A percentile compares a stretch with the other conserved stretches of the same genome.
Evolutionary conservation across 2,329 filamentous ascomycete genomes (phyloP).

Genomic region (Didymella glomerata): DNA sequence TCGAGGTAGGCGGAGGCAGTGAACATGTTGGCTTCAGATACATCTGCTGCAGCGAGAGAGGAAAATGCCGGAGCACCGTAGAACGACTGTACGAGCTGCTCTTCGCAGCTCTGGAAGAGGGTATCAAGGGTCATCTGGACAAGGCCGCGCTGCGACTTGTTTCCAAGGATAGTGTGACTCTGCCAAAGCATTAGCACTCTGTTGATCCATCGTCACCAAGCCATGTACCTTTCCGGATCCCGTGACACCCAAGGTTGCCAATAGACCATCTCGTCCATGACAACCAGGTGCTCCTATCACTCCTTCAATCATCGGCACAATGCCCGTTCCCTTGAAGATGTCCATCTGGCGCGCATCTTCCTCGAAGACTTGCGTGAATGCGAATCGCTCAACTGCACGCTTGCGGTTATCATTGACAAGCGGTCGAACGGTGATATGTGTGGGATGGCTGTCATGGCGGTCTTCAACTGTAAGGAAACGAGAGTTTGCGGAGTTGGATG

Average conservation of each 20-base stretch:
- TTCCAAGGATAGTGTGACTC: constrained; percentile 96
- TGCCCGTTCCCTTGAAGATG: constrained; percentile 81
- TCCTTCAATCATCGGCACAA: constrained; percentile 79
- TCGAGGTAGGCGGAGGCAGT: constrained; percentile 82
- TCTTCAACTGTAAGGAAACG: constrained; percentile 82
- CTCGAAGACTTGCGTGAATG: constrained; percentile 92
- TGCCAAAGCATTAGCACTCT: constrained; percentile 51
- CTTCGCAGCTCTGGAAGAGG: constrained; percentile 81
- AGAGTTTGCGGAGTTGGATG: constrained; percentile 48
- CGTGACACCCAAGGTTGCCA: constrained; percentile 92
- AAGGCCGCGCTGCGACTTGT: constrained; percentile 82
- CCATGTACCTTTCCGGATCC: constrained; percentile 86
- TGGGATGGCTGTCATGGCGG: constrained; percentile 50
- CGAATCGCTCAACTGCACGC: constrained; percentile 90
- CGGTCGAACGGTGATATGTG: constrained; percentile 62
- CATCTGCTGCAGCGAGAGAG: constrained; percentile 78
- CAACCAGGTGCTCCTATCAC: constrained; percentile 76
- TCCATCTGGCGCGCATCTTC: constrained; percentile 86
- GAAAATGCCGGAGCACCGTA: constrained; percentile 69
- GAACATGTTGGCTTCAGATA: constrained; percentile 80
- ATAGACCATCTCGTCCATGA: constrained; percentile 84
- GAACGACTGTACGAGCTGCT: constrained; percentile 70
- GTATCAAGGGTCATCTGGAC: constrained; percentile 92
- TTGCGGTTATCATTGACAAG: constrained; percentile 84
- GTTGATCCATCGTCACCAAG: constrained; percentile 5